Evolutionary conservation across 2,329 filamentous ascomycete species (phyloP).

Genomic region (Claviceps africana): DNA sequence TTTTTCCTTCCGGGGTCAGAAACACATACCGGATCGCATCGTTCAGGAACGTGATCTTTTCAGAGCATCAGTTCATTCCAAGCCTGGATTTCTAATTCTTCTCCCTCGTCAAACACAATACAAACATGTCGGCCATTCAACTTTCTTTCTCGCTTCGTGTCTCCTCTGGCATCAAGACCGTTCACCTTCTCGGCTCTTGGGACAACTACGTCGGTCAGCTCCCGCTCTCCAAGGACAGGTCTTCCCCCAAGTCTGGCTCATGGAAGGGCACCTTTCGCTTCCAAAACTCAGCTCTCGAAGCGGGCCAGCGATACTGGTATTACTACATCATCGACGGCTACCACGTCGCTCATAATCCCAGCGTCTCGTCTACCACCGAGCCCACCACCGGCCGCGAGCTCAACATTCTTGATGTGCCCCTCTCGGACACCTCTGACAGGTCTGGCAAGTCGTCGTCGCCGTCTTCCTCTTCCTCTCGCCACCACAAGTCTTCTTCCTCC

Average conservation of each 20-base stretch:
- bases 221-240: conserved; percentile 79
- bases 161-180: conserved; percentile 94
- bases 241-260: conserved; percentile 69
- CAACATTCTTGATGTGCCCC: conserved; percentile 95
- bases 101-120: conserved; percentile 1
- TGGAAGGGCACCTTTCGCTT: conserved; percentile 98
- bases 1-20: not conserved
- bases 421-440: conserved; percentile 27
- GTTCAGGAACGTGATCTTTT: conserved; percentile 19
- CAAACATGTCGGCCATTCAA: conserved; percentile 78
- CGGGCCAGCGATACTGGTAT: conserved; percentile 97
- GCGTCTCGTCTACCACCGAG: conserved; percentile 77
- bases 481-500: conserved; percentile 12
- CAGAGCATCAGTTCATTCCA: not conserved
- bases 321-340: conserved; percentile 99
- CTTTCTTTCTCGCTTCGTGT: conserved; percentile 93
- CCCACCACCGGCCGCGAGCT: conserved; percentile 93
- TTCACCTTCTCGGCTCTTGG: conserved; percentile 95
- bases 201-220: conserved; percentile 93
- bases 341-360: conserved; percentile 93
- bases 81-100: not conserved
- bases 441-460: conserved; percentile 8
- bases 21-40: conserved; percentile 8
- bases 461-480: conserved; percentile 28
- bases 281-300: conserved; percentile 70